These are phyloP conservation scores for Cercophora sp. DNA, from an alignment of 495 filamentous ascomycete species.

Conservation along the genomic window DNA sequence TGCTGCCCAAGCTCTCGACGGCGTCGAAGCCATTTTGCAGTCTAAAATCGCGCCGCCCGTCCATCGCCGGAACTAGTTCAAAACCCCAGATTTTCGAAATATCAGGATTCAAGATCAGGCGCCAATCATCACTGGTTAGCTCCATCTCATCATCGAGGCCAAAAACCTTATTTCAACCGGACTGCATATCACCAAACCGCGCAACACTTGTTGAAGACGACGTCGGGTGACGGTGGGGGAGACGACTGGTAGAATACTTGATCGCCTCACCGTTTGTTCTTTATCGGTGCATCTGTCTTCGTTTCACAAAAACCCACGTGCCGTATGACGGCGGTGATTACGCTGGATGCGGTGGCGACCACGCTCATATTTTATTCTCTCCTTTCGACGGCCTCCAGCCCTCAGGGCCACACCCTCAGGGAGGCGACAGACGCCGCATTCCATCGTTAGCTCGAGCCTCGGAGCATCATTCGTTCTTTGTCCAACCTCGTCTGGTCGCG, in stretches of 20 bases:
- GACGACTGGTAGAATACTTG: too few species aligned
- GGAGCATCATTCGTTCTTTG: too few species aligned
- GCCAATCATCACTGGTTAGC: conserved; percentile 24
- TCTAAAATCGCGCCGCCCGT: conserved; percentile 14
- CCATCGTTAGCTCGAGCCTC: too few species aligned
- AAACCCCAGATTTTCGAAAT: conserved; percentile 19
- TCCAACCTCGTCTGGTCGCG: too few species aligned
- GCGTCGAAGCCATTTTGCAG: conserved; percentile 19
- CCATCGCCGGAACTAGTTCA: conserved; percentile 14
- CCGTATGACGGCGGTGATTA: not conserved
- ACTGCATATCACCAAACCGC: not conserved
- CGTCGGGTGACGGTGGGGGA: too few species aligned
- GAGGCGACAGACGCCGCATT: too few species aligned
- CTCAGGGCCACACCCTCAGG: too few species aligned
- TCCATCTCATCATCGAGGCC: conserved; percentile 14
- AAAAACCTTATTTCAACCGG: conserved; percentile 25
- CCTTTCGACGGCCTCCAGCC: too few species aligned
- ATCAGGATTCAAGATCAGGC: conserved; percentile 17
- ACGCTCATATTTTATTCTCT: not conserved
- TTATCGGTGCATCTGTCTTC: too few species aligned
- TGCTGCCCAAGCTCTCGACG: conserved; percentile 11
- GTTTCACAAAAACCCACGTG: not conserved
- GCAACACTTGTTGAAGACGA: not conserved
- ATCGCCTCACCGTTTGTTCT: too few species aligned
- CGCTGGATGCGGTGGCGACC: not conserved